Base-by-base conservation (phyloP, 2,329 filamentous ascomycete genomes). In the Phialemoniopsis sp. region DNA sequence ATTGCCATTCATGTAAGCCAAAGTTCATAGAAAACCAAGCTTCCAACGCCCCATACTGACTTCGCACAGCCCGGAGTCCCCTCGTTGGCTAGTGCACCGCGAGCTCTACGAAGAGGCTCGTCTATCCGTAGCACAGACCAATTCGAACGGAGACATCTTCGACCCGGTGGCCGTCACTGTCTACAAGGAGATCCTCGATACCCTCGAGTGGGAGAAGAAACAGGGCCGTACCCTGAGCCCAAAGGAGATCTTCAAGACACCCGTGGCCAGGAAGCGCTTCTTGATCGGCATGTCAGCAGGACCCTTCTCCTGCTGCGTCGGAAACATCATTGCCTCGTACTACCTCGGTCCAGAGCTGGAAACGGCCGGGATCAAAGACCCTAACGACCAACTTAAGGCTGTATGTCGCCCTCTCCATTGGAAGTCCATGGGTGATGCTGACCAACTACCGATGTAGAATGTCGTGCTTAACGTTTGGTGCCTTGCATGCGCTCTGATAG, bases 401-500 rank as follows among this genome's bases (percentile, higher is more conserved):
- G 60, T 60, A 48, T 44, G 56, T 46, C 5, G 2, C 5, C 17
- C 8, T 10, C 21, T n/a, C n/a, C n/a, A n/a, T n/a, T n/a, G n/a
- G n/a, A n/a, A n/a, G n/a, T n/a, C n/a, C n/a, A n/a, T n/a, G n/a
- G n/a, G n/a, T n/a, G n/a, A n/a, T n/a, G n/a, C n/a, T n/a, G n/a
- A n/a, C 8, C 28, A 9, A 15, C 13, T 26, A 21, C 10, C 13
- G 1, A 38, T n/a, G 37, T 41, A 49, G 40, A 76, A 75, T 32
- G 64, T 76, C 28, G 63, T 73, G 2, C 55, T 76, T n/a, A 74
- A 73, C 41, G 65, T 62, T 3, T 76, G 64, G 62, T 75, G 68
- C 39, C 55, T 76, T 0, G 49, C 55, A 6, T 65, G 61, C 39
- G 53, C 60, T 21, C 48, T 74, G 0, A 30, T 52, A 2, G 72